Base-by-base conservation (phyloP, 331 rosid genomes). In the Saraca asoca region DNA sequence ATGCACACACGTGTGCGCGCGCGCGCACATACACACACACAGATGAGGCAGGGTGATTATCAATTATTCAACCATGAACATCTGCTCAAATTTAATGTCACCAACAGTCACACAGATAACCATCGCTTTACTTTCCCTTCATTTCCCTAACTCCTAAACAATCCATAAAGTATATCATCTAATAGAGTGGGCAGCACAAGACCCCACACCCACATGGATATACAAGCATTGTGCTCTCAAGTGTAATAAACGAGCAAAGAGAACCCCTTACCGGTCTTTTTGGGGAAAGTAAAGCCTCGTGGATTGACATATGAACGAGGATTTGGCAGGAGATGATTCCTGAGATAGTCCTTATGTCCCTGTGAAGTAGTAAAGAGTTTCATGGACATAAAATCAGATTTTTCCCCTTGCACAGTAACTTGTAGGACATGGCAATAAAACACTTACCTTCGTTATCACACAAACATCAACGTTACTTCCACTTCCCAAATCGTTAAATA, bases 401-500 rank as follows among this genome's bases (percentile, higher is more conserved):
- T 41, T 37, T 18, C 69, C 34, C 50, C 51, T 24, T 41, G 51
- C 24, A 62, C 51, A 24, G 65, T 8, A 54, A 33, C 53, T 24
- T 33, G 51, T n/a, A 38, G 15, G 51, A 42, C 74, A n/a, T 9
- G 14, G 75, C 20, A 34, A 54, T 10, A 50, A 70, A 15, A 62
- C 44, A 56, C 80, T 56, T 41, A 87, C 95, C 90, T 87, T 87
- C 55, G 95, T 87, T 64, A 87, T 85, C 29, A 87, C 88, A 67
- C 95, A 87, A 29, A 82, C 69, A 64, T 87, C 95, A 4, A 87
- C 90, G 20, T 87, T 85, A 74, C 87, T 85, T 67, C 87, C 95
- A 74, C 87, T 85, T 58, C 98, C 98, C 89, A 91, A 73, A 73
- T 91, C 98, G 72, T 91, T 91, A 51, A 89, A 91, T 46, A 91